These are phyloP conservation scores for Epichloe glyceriae DNA, from an alignment of 2,329 filamentous ascomycete genomes.

Conservation along the genomic window DNA sequence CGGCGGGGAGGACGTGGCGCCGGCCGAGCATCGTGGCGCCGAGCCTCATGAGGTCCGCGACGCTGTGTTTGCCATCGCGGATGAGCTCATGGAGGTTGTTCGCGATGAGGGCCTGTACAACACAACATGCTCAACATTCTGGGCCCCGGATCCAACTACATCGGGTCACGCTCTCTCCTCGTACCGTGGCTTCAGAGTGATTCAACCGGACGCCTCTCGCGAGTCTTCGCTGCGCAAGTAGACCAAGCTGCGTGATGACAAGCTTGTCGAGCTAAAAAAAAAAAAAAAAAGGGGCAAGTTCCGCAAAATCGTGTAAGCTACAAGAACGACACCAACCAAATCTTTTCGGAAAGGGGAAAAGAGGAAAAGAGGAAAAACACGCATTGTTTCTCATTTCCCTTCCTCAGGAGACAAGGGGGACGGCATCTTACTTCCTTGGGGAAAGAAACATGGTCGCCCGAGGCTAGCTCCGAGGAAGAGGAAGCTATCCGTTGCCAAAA, in stretches of 20 bases:
- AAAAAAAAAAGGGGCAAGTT: neutral
- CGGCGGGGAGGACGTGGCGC: conserved; percentile 77
- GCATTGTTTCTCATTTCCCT: no score
- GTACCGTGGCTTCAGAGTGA: conserved; percentile 73
- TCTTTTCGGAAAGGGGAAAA: no score
- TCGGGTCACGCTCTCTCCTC: conserved; percentile 2
- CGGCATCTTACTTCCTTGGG: no score
- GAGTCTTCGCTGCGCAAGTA: conserved; percentile 75
- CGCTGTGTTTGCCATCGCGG: conserved; percentile 85
- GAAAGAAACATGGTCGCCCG: no score
- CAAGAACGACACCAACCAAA: no score
- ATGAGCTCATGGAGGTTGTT: conserved; percentile 91
- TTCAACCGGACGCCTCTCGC: conserved; percentile 82
- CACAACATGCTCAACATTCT: neutral
- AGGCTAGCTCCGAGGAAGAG: no score
- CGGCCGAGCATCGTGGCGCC: conserved; percentile 88
- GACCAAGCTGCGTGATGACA: conserved; percentile 75
- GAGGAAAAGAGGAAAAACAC: no score
- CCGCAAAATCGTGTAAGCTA: no score
- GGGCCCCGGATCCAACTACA: neutral
- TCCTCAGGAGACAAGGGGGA: no score
- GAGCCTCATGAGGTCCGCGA: conserved; percentile 85
- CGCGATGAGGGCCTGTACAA: conserved; percentile 58
- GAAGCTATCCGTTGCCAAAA: no score
- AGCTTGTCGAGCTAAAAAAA: conserved; percentile 77